Evolutionary conservation across 2,329 filamentous ascomycete species (phyloP), one percentile per base, ranked within the genome.

Genomic region (Achaetomium macrosporum): DNA sequence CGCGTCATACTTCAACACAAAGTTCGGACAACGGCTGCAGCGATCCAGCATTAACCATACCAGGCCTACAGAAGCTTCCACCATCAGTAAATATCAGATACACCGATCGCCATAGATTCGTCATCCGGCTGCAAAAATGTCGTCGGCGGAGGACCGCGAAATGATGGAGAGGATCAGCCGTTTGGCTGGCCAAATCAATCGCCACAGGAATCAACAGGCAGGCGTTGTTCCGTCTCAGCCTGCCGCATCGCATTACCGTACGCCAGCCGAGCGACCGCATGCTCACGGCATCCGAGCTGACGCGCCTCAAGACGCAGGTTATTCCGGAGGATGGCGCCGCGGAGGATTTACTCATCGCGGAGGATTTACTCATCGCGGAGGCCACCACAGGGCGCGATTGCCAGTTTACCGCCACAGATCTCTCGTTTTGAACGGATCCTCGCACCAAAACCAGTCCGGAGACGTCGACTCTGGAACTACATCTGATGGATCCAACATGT

Each of bases 151-250:
- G 63, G 74, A 80, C 50, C 73, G 73, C 63, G 76, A 78, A 54
- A 66, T 82, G 57, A 67, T 79, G 63, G 77, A 76, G 48, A 73
- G 72, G 59, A 83, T 83, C 64, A 69, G 73, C 62, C 72, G 73
- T 40, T 66, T 80, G 48, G 74, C 78, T 53, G 74, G 86, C 60
- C 85, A 88, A 69, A 92, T 93, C 66, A 90, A 90, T 66, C 82
- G 84, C 48, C 84, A 88, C 72, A 90, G 88, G 68, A 87, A 80
- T 58, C 79, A 84, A 57, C 76, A 80, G 59, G 66, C 73, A 33
- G 73, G 72, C 39, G 54, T 69, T 36, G 65, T 60, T n/a, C 56
- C 70, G 12, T 30, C 51, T 1, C 57, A 59, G 6, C 47, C 50
- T 62, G 42, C 58, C 56, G 37, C 50, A 55, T 39, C 63, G 63